A percentile compares a stretch with the other conserved stretches of the same genome.
Conservation (phyloP, 768 basidiomycete species). For the Arthromyces matolae region DNA sequence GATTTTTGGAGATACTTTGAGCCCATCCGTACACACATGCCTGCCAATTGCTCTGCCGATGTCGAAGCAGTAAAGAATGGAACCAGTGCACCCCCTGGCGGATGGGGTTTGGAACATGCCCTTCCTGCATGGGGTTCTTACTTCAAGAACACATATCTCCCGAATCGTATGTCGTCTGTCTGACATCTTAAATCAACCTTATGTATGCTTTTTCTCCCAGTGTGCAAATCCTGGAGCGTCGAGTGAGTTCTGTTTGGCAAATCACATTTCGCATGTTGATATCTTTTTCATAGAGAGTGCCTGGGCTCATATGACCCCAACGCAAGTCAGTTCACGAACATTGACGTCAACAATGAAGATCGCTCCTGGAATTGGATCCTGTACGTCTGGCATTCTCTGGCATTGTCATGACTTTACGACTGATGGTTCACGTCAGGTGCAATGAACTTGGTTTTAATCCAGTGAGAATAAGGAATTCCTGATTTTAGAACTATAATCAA, state of each 20-base stretch:
- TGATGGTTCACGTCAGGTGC: conserved; percentile 39
- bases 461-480: no score
- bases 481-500: no score
- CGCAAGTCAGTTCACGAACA: conserved; percentile 47
- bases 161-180: conserved; percentile 33
- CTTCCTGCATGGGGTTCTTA: no score
- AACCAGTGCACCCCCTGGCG: conserved; percentile 40
- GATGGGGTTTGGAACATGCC: conserved; percentile 62
- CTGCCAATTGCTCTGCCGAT: no score
- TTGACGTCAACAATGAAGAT: conserved; percentile 44
- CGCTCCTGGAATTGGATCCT: conserved; percentile 74
- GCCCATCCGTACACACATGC: no score
- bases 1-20: conserved; percentile 69
- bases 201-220: conserved; percentile 34
- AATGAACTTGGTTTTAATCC: conserved; percentile 67
- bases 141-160: conserved; percentile 50
- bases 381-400: conserved; percentile 31
- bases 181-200: neutral
- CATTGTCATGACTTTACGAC: neutral
- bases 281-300: conserved; percentile 27
- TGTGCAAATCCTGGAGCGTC: conserved; percentile 43
- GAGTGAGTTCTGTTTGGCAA: conserved; percentile 33
- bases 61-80: conserved; percentile 65
- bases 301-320: conserved; percentile 39
- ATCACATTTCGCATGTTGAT: neutral